Base-by-base conservation (phyloP, 345 rosid genomes). In the Pugionium cornutum region DNA sequence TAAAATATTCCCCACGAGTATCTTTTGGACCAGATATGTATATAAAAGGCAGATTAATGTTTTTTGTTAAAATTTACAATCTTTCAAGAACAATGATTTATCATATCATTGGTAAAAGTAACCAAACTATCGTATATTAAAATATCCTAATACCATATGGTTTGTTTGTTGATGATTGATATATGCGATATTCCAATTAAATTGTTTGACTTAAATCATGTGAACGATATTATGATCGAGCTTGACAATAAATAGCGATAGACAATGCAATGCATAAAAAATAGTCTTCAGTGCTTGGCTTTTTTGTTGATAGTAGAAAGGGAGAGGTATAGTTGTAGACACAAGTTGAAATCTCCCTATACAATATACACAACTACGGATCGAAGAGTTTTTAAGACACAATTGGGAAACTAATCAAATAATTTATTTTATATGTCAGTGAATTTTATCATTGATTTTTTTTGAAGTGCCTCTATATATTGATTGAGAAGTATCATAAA, bases 281-380 rank as follows among this genome's bases (percentile, higher is more conserved):
- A 25, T 31, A 18, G 51, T 58, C 41, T 46, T 47, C 28, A 48
- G 29, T 58, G 58, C 64, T 42, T 53, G 41, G 61, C 26, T 29
- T 44, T 69, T 70, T 39, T 32, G 31, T 46, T 53, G 25, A 39
- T 47, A 63, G 37, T 52, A 61, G 58, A 55, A 55, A 70, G 58
- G 37, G 64, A 62, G 55, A 71, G 37, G 51, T 56, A 47, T 55
- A 46, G 51, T 56, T 55, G 45, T 71, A 39, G 25, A 32, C 4
- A 56, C 52, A 49, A 72, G 54, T 57, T 64, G 66, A 56, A 49
- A 64, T 25, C 48, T 49, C 62, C 54, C 25, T 41, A 18, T 18
- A 18, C 18, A 18, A 4, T 3, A 7, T 9, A 56, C n/a, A 40
- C 7, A 5, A 27, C 44, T 28, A 68, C 30, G 7, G 9, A 40